phyloP scores from a whole-genome alignment of 2,329 filamentous ascomycete genomes.

The Monosporascus sp. region DNA sequence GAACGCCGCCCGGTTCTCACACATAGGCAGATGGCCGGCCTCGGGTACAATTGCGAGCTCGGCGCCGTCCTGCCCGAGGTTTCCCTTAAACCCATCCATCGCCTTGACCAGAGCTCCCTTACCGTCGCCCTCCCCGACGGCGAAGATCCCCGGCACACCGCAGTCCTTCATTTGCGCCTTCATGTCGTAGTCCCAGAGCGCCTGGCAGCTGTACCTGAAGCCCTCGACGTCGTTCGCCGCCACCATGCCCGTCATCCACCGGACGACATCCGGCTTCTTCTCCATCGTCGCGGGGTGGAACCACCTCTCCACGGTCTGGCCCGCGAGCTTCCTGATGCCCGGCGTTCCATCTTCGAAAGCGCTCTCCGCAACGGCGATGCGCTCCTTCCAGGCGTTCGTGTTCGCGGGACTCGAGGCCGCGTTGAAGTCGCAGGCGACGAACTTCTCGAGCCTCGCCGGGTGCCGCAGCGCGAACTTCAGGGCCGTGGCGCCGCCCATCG shows the following conservation, averaged over 20 bases:
- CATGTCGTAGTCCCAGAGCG: constrained; percentile 68
- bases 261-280: constrained; percentile 40
- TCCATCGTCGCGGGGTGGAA: constrained; percentile 56
- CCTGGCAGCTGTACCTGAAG: constrained; percentile 62
- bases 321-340: constrained; percentile 62
- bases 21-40: constrained; percentile 81
- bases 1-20: constrained; percentile 65
- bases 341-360: constrained; percentile 39
- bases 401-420: constrained; percentile 66
- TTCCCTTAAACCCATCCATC: constrained; percentile 67
- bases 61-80: constrained; percentile 48
- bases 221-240: constrained; percentile 63
- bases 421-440: constrained; percentile 82
- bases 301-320: constrained; percentile 69
- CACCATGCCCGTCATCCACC: constrained; percentile 63
- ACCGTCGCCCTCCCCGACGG: constrained; percentile 69
- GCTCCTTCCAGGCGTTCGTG: constrained; percentile 72
- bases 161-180: constrained; percentile 48
- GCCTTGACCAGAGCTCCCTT: constrained; percentile 66
- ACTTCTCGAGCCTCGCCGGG: constrained; percentile 73
- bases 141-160: constrained; percentile 57
- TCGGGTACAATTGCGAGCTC: constrained; percentile 60
- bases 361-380: constrained; percentile 62
- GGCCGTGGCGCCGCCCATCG: constrained; percentile 73
- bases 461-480: constrained; percentile 74